These are phyloP conservation scores for Lepidium didymum DNA, from an alignment of 345 rosid species.

Conservation along the genomic window DNA sequence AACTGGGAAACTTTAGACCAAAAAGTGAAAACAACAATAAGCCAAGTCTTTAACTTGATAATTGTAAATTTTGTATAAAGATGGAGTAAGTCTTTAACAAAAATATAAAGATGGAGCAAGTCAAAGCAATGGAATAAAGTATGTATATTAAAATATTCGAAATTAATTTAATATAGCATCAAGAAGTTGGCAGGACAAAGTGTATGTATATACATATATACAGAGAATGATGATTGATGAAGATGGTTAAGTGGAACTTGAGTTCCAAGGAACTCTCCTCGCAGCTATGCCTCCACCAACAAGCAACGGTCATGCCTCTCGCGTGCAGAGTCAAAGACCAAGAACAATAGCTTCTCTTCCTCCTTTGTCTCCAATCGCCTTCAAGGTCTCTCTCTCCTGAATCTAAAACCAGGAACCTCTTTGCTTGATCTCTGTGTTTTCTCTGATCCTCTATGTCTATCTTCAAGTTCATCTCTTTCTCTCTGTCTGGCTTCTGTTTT, in stretches of 20 bases:
- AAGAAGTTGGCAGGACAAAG: neutral
- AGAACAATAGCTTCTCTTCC: slow-evolving; percentile 21
- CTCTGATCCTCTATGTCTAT: neutral
- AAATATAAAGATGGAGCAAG: slow-evolving; percentile 18
- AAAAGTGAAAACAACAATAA: slow-evolving; percentile 21
- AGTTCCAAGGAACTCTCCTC: slow-evolving; percentile 4
- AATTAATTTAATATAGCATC: neutral
- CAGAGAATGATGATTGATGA: slow-evolving; percentile 23
- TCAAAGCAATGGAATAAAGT: slow-evolving; percentile 17
- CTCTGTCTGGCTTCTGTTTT: neutral
- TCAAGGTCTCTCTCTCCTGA: slow-evolving; percentile 29
- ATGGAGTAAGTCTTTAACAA: slow-evolving; percentile 22
- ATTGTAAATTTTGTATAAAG: slow-evolving; percentile 4
- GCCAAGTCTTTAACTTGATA: neutral
- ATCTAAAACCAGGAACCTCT: slow-evolving; percentile 1
- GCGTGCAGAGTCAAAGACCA: slow-evolving; percentile 29
- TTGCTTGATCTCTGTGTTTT: neutral
- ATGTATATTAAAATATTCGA: neutral
- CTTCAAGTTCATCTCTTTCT: neutral
- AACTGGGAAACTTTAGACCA: neutral
- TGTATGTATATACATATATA: neutral
- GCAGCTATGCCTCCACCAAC: slow-evolving; percentile 19
- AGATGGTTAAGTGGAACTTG: slow-evolving; percentile 20
- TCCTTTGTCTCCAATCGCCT: slow-evolving; percentile 27
- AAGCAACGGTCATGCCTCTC: slow-evolving; percentile 24